A percentile compares a stretch with the other conserved stretches of the same genome.
These are phyloP conservation scores for Carex cristatella DNA, from an alignment of 176 grass and related monocot species.

Conservation along the genomic window DNA sequence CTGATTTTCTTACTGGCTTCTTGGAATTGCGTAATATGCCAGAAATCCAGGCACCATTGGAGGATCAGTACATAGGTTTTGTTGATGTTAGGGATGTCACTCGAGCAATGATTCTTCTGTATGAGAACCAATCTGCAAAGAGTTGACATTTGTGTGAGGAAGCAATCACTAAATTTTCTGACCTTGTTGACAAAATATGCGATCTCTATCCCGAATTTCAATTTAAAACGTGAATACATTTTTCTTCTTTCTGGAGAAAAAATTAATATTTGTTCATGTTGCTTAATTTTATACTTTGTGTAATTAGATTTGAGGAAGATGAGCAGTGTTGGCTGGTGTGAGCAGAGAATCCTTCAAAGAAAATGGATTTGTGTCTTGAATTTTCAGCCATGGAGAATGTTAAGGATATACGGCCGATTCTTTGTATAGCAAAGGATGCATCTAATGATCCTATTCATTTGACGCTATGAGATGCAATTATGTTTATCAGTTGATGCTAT, in stretches of 20 bases:
- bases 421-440: no score
- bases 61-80: constrained; percentile 6
- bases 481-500: no score
- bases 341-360: background rate
- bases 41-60: background rate
- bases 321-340: background rate
- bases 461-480: no score
- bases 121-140: background rate
- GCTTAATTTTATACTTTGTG: background rate
- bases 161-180: background rate
- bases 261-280: background rate
- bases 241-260: background rate
- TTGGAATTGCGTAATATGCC: background rate
- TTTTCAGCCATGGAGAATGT: background rate
- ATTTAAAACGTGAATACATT: background rate
- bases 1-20: background rate
- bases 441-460: no score
- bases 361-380: background rate
- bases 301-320: constrained; percentile 12
- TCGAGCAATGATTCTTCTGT: background rate
- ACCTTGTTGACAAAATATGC: background rate
- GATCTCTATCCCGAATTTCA: constrained; percentile 9
- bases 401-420: background rate
- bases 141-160: background rate
- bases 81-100: background rate